Percentiles rank a stretch among this genome's conserved stretches.
Conservation (phyloP, 805 yeast species). For the Ogataea ramenticola region DNA sequence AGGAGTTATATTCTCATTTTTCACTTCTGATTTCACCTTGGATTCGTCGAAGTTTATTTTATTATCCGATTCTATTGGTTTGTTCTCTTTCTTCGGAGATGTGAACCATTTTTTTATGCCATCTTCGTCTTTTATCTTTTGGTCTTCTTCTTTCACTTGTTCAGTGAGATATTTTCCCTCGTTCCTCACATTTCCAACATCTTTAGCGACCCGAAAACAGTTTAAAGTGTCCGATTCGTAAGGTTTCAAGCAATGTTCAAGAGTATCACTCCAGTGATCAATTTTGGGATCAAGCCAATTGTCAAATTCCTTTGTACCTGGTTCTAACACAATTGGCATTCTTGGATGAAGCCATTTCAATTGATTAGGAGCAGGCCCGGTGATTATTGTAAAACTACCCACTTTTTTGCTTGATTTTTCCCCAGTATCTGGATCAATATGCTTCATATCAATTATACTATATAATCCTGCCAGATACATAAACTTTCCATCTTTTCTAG, state of each 20-base stretch:
- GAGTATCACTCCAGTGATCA: slow-evolving; percentile 29
- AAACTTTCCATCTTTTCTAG: slow-evolving; percentile 41
- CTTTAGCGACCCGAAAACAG: slow-evolving; percentile 48
- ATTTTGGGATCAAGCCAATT: slow-evolving; percentile 51
- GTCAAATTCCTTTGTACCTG: slow-evolving; percentile 50
- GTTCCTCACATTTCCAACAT: slow-evolving; percentile 55
- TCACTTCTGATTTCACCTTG: background rate
- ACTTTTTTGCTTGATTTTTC: slow-evolving; percentile 1
- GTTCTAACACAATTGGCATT: slow-evolving; percentile 67
- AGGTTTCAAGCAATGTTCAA: slow-evolving; percentile 34
- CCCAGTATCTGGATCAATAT: background rate
- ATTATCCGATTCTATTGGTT: background rate
- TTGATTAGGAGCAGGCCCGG: slow-evolving; percentile 60
- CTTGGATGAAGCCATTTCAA: slow-evolving; percentile 67
- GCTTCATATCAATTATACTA: slow-evolving; percentile 12
- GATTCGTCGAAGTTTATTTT: background rate
- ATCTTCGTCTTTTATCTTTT: background rate
- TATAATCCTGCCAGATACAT: slow-evolving; percentile 63
- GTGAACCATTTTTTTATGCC: background rate
- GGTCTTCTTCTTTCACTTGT: slow-evolving; percentile 6
- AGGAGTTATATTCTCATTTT: background rate
- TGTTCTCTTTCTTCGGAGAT: background rate
- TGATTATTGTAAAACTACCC: slow-evolving; percentile 58
- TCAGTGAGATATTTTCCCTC: slow-evolving; percentile 36
- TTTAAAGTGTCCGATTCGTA: slow-evolving; percentile 30